Percentiles rank a stretch among this genome's conserved stretches.
These are phyloP conservation scores for Mycena rosella DNA, from an alignment of 768 basidiomycete species.

Conservation along the genomic window DNA sequence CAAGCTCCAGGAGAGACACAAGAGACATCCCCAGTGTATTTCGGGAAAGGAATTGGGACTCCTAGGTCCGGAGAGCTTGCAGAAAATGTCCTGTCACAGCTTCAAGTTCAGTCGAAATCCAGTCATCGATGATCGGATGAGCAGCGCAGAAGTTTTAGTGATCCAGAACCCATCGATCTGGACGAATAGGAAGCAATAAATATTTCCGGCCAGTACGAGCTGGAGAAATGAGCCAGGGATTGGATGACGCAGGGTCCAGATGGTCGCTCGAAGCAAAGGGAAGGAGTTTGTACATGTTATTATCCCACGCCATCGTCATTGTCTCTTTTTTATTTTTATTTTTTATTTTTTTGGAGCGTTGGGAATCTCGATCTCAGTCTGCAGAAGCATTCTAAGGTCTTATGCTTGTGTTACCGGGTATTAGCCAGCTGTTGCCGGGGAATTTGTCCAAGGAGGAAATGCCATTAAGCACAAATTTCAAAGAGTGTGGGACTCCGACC, in stretches of 20 bases:
- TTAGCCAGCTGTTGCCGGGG: no score
- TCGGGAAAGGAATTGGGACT: background rate
- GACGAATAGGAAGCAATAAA: background rate
- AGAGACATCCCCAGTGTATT: background rate
- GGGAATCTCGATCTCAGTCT: no score
- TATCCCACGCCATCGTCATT: no score
- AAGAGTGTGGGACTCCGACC: no score
- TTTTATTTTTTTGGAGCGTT: no score
- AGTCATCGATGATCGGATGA: background rate
- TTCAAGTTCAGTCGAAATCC: constrained; percentile 4
- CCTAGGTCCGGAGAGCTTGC: constrained; percentile 3
- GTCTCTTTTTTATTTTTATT: no score
- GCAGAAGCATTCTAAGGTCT: no score
- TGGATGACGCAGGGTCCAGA: background rate
- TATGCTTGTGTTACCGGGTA: no score
- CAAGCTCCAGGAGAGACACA: no score
- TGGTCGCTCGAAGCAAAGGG: background rate
- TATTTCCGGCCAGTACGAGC: constrained; percentile 1
- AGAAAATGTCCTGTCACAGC: constrained; percentile 4
- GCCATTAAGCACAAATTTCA: no score
- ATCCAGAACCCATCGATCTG: constrained; percentile 1
- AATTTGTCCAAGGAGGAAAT: no score
- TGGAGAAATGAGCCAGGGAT: background rate
- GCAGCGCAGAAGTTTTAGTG: constrained; percentile 2
- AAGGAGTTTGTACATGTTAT: no score